Evolutionary conservation across 176 grass and related monocot species (phyloP).

Genomic region (Bothriochloa decipiens): DNA sequence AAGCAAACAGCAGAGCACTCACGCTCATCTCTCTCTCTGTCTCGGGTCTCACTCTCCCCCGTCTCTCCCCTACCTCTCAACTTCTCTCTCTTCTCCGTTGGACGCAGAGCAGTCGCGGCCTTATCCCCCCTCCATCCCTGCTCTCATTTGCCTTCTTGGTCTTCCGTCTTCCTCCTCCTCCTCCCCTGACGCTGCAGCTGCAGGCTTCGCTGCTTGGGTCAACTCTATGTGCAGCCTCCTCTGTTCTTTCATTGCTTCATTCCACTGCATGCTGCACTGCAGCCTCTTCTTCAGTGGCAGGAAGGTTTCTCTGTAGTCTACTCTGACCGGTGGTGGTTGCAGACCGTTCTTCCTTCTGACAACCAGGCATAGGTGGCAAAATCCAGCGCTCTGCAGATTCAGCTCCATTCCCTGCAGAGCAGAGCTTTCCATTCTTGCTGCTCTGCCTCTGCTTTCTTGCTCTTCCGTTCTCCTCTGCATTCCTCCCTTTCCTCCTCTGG

Average conservation of each 20-base stretch:
- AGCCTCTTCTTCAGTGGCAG: background rate
- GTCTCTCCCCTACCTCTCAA: background rate
- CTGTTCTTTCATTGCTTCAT: conserved; percentile 48
- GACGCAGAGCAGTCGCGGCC: conserved; percentile 42
- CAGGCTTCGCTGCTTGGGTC: background rate
- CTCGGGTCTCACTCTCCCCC: conserved; percentile 9
- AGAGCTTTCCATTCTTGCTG: conserved; percentile 8
- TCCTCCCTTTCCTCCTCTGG: background rate
- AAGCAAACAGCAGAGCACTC: conserved; percentile 31
- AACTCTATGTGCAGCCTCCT: conserved; percentile 8
- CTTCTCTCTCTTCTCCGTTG: background rate
- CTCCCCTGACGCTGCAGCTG: background rate
- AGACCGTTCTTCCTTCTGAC: background rate
- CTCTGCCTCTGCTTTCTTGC: background rate
- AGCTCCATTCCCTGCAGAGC: background rate
- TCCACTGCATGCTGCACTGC: conserved; percentile 26
- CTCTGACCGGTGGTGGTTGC: background rate
- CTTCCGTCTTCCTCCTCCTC: background rate
- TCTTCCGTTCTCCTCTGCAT: background rate
- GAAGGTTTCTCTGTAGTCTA: conserved; percentile 31
- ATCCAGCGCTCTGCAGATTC: conserved; percentile 27
- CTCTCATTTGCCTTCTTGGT: background rate
- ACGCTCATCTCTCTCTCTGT: background rate
- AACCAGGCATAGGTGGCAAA: background rate
- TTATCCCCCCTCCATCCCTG: conserved; percentile 14